These are phyloP conservation scores for Vigna radiata DNA, from an alignment of 306 rosid genomes.

Conservation along the genomic window DNA sequence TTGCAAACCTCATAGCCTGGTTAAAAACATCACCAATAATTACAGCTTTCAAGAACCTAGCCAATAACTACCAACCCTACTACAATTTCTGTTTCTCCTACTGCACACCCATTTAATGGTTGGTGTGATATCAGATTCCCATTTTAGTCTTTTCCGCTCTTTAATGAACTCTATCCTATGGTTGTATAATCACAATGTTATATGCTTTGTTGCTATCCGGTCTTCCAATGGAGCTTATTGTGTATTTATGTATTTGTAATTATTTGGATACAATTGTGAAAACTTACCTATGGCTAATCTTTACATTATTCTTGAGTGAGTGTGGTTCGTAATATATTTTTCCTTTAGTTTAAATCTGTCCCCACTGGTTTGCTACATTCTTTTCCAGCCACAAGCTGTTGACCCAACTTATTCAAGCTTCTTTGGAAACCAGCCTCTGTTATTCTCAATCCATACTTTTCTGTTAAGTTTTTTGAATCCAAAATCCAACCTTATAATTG, in stretches of 20 bases:
- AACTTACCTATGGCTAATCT: background rate
- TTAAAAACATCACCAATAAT: no score
- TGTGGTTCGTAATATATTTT: background rate
- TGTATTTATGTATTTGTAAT: background rate
- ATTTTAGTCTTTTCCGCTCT: no score
- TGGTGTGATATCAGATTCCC: no score
- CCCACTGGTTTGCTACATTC: background rate
- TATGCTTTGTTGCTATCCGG: background rate
- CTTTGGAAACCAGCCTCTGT: background rate
- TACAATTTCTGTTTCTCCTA: background rate
- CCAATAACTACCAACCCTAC: no score
- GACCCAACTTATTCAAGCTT: background rate
- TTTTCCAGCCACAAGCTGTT: slow-evolving; percentile 7
- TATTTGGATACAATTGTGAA: background rate
- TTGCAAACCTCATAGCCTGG: no score
- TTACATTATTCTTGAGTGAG: slow-evolving; percentile 12
- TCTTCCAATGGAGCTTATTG: background rate
- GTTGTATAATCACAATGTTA: background rate
- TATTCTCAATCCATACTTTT: slow-evolving; percentile 5
- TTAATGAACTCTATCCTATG: no score
- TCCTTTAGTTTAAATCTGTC: background rate
- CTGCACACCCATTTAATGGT: background rate
- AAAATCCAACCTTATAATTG: background rate
- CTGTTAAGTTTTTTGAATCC: slow-evolving; percentile 11
- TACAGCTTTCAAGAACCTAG: no score